Base-by-base conservation (phyloP, 2,329 filamentous ascomycete species). In the Xylariomycetidae sp. region DNA sequence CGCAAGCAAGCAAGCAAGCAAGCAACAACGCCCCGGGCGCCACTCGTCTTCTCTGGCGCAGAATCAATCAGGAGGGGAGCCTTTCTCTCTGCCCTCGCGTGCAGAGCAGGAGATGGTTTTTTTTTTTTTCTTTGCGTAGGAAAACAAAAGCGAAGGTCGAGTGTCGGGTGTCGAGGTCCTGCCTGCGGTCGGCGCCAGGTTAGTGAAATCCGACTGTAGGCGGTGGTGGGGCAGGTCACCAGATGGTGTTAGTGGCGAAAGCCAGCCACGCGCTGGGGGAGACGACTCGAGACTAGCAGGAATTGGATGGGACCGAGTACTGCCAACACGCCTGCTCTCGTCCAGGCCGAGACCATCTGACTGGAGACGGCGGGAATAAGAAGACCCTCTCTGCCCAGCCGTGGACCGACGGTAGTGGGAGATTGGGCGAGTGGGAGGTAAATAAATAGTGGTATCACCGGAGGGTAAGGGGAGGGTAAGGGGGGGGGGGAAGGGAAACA, bases 171-270 rank as follows among this genome's bases (percentile, higher is more conserved):
- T 32, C n/a, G n/a, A n/a, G n/a, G n/a, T n/a, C n/a, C 37, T 37
- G 32, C 22, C 19, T 31, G 29, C 17, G 16, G 25, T 32, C 35
- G 42, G 33, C 25, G 16, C 37, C 25, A 46, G 43, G 44, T 45
- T 42, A 39, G 42, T 40, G 38, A 35, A 34, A 35, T 29, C 38
- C 36, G 31, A 39, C 20, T 36, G 42, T 33, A 42, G 30, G 38
- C 37, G 18, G 25, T 37, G 28, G 43, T 46, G 43, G 43, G 43
- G 41, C 43, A 30, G 41, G 43, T 46, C 43, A 46, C 41, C 40
- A 38, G 43, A 46, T 37, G 42, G 43, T 42, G 37, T 42, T 46
- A 46, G 43, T 46, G 42, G 43, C 41, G 36, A 46, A 43, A 43
- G 40, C n/a, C n/a, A n/a, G n/a, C 38, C 40, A 42, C 43, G 42